phyloP scores from a whole-genome alignment of 345 rosid genomes.

The Mallotus nudiflorus region DNA sequence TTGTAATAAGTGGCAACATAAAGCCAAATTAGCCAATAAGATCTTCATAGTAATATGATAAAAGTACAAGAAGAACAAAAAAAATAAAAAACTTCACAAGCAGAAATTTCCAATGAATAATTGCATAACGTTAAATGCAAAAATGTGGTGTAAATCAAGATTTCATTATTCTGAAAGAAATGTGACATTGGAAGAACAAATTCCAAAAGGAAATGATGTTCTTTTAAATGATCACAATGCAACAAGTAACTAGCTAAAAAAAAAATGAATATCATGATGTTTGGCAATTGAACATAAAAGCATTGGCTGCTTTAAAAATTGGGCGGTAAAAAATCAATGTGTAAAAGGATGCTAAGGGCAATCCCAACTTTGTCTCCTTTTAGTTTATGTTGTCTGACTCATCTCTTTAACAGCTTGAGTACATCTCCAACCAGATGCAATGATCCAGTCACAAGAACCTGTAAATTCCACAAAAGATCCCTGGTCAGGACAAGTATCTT shows the following conservation, averaged over 20 bases:
- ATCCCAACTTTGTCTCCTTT: neutral
- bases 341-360: slow-evolving; percentile 7
- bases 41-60: too few relatives aligned
- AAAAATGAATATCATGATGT: too few relatives aligned
- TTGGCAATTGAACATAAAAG: too few relatives aligned
- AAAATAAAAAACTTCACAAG: too few relatives aligned
- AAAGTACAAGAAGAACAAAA: too few relatives aligned
- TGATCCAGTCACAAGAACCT: slow-evolving; percentile 90
- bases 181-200: neutral
- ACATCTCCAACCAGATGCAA: slow-evolving; percentile 85
- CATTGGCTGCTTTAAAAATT: neutral
- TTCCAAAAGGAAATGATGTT: neutral
- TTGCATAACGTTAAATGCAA: neutral
- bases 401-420: slow-evolving; percentile 60
- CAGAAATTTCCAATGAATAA: neutral
- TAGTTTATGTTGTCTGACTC: slow-evolving; percentile 36
- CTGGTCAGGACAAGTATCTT: slow-evolving; percentile 6
- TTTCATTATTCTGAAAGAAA: neutral
- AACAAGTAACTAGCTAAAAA: too few relatives aligned
- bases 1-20: too few relatives aligned
- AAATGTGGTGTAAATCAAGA: too few relatives aligned
- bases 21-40: too few relatives aligned
- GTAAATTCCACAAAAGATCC: slow-evolving; percentile 16
- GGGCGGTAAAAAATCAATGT: neutral
- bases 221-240: neutral